Evolutionary conservation across 2,329 filamentous ascomycete genomes (phyloP).

Genomic region (Penicillium verrucosum): DNA sequence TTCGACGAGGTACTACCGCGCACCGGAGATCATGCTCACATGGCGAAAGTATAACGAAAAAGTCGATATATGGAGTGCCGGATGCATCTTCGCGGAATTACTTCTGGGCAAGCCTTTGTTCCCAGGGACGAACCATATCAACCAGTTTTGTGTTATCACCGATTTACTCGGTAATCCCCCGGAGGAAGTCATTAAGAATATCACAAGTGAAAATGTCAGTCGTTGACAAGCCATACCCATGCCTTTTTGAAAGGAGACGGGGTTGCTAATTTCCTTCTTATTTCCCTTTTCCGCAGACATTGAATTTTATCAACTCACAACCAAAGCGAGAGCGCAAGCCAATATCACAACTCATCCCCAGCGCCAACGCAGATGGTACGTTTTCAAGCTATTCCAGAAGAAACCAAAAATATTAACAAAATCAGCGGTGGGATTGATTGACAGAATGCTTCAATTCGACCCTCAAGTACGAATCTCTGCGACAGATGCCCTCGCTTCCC

Average conservation of each 20-base stretch:
- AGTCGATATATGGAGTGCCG: slow-evolving; percentile 98
- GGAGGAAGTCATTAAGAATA: slow-evolving; percentile 95
- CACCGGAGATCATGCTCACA: slow-evolving; percentile 98
- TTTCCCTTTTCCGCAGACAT: slow-evolving; percentile 57
- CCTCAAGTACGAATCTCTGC: slow-evolving; percentile 90
- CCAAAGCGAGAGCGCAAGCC: slow-evolving; percentile 90
- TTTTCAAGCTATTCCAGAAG: slow-evolving; percentile 14
- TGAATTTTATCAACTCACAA: slow-evolving; percentile 94
- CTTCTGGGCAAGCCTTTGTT: slow-evolving; percentile 95
- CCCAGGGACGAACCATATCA: slow-evolving; percentile 97
- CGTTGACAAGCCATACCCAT: too few relatives aligned
- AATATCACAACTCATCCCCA: slow-evolving; percentile 84
- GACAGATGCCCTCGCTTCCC: slow-evolving; percentile 76
- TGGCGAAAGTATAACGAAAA: slow-evolving; percentile 99
- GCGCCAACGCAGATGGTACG: slow-evolving; percentile 77
- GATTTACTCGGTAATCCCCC: slow-evolving; percentile 92
- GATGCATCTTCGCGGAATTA: slow-evolving; percentile 99
- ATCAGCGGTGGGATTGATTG: slow-evolving; percentile 81
- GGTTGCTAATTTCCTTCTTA: neutral
- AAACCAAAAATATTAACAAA: neutral
- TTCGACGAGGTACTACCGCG: slow-evolving; percentile 96
- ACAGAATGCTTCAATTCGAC: slow-evolving; percentile 96
- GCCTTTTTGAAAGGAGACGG: neutral
- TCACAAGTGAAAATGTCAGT: slow-evolving; percentile 87
- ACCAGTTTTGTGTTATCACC: slow-evolving; percentile 99